phyloP scores from a whole-genome alignment of 768 basidiomycete genomes.

The Suillus variegatus region DNA sequence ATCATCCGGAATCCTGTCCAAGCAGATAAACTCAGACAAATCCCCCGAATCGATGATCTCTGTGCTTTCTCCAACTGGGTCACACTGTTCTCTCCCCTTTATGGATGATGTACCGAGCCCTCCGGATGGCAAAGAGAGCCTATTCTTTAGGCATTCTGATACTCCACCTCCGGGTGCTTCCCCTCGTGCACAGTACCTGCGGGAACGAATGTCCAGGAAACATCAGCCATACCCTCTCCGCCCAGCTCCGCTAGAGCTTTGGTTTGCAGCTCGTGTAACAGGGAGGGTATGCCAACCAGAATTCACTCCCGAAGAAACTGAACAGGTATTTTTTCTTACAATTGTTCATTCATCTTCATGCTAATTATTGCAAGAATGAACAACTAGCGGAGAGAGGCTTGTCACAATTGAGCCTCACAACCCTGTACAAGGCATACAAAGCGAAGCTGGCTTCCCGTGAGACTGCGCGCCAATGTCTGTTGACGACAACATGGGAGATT shows the following conservation, averaged over 20 bases:
- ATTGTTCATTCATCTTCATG: neutral
- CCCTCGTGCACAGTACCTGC: neutral
- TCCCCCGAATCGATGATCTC: too few species aligned
- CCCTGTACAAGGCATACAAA: neutral
- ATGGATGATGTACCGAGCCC: neutral
- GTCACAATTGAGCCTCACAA: neutral
- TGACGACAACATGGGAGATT: neutral
- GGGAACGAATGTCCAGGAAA: neutral
- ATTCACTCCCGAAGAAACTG: neutral
- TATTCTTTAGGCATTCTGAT: neutral
- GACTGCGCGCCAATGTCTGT: neutral
- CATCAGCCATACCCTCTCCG: neutral
- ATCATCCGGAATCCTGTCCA: too few species aligned
- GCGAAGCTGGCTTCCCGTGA: neutral
- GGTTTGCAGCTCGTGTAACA: neutral
- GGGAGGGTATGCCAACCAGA: neutral
- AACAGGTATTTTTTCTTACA: neutral
- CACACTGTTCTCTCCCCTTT: too few species aligned
- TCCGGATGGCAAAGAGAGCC: neutral
- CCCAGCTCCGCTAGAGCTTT: neutral
- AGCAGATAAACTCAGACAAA: too few species aligned
- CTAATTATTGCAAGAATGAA: neutral
- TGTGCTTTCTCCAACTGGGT: too few species aligned
- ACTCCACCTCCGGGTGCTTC: neutral
- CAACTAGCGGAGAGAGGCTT: neutral